These are phyloP conservation scores for Scheffersomyces coipomensis DNA, from an alignment of 805 yeast species.

Conservation along the genomic window DNA sequence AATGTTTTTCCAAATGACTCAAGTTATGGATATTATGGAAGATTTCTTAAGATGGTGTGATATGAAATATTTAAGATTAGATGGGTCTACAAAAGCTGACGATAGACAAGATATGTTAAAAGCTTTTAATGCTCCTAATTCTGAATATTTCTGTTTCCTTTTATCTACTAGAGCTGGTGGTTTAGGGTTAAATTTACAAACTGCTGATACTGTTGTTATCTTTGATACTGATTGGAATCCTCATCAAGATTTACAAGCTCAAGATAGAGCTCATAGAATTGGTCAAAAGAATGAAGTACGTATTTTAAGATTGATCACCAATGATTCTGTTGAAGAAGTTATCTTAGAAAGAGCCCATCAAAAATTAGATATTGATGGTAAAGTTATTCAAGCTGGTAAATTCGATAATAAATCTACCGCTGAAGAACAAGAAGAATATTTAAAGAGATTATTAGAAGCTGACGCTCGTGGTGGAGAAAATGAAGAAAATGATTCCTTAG, in stretches of 20 bases:
- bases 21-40: slow-evolving; percentile 88
- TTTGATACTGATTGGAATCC: slow-evolving; percentile 93
- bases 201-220: slow-evolving; percentile 84
- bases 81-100: slow-evolving; percentile 82
- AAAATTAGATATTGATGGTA: slow-evolving; percentile 82
- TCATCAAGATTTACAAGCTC: slow-evolving; percentile 88
- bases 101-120: slow-evolving; percentile 77
- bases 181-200: slow-evolving; percentile 79
- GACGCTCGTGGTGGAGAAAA: slow-evolving; percentile 56
- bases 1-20: slow-evolving; percentile 87
- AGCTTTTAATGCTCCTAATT: slow-evolving; percentile 69
- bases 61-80: slow-evolving; percentile 72
- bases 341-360: slow-evolving; percentile 81
- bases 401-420: slow-evolving; percentile 84
- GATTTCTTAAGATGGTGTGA: slow-evolving; percentile 68
- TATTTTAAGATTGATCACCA: slow-evolving; percentile 74
- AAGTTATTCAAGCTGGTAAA: slow-evolving; percentile 89
- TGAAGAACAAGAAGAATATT: slow-evolving; percentile 81
- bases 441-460: slow-evolving; percentile 69
- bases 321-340: slow-evolving; percentile 81
- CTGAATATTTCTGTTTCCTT: slow-evolving; percentile 76
- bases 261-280: slow-evolving; percentile 87
- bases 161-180: slow-evolving; percentile 90
- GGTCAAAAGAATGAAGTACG: slow-evolving; percentile 88
- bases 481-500: slow-evolving; percentile 56